Evolutionary conservation across 2,329 filamentous ascomycete species (phyloP), one percentile per base, ranked within the genome.

Genomic region (Exophiala xenobiotica): DNA sequence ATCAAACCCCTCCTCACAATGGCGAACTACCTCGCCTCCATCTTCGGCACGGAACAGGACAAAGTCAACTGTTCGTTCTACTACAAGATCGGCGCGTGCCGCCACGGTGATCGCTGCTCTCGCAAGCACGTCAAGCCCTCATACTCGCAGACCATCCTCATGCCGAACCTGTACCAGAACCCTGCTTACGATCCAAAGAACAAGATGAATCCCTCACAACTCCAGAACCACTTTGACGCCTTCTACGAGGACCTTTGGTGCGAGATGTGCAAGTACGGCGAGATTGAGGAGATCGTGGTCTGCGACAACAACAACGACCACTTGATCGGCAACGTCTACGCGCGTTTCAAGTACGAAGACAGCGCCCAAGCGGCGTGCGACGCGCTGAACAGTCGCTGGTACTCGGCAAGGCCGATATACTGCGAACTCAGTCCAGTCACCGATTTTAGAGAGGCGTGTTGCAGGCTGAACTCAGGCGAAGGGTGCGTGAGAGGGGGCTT

Each of bases 211-310:
- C 77, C 90, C 5, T 86, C 83, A 63, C 93, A 99, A 78, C 86
- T 97, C 70, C 92, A 96, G 74, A 96, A 96, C 77, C 93, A 99
- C 81, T 99, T 99, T 70, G 93, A 99, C 74, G 93, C 93, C 67
- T 99, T 99, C 73, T 99, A 99, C 79, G 93, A 99, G 77, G 93
- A 99, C 71, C 90, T 99, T 62, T 99, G 93, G 92, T 97, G 92
- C 76, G 93, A 99, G 81, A 89, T 99, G 78, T 97, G 93, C 86
- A 90, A 95, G 75, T 99, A 95, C 71, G 93, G 93, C 62, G 90
- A 97, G 74, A 80, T 97, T 27, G 93, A 99, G 75, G 93, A 99
- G 76, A 82, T 99, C 9, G 93, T 99, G 9, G 92, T 99, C 2
- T 99, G 93, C 74, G 93, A 99, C 76, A 99, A 99, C 74, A 97